Conservation (phyloP, 179 eudicot genomes). For the Kewa caespitosa region DNA sequence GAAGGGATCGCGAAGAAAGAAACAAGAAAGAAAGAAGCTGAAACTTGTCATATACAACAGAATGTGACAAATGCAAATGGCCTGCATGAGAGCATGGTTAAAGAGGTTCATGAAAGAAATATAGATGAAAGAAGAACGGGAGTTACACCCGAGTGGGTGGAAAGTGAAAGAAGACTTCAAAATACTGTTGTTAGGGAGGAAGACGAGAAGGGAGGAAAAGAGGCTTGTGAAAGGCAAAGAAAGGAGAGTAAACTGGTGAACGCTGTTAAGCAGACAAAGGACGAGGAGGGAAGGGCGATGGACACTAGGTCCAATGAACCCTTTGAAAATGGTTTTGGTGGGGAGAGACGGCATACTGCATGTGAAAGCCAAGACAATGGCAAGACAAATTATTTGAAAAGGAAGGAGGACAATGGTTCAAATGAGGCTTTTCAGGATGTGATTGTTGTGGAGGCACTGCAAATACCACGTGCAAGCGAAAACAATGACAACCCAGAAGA, state of each 20-base stretch:
- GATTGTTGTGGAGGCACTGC: slow-evolving; percentile 21
- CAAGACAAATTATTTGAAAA: slow-evolving; percentile 12
- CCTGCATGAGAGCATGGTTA: slow-evolving; percentile 11
- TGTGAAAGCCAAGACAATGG: slow-evolving; percentile 24
- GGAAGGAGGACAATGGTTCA: slow-evolving; percentile 19
- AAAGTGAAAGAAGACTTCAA: slow-evolving; percentile 5
- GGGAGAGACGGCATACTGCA: slow-evolving; percentile 23
- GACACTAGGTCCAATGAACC: slow-evolving; percentile 21
- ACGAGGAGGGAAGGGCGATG: slow-evolving; percentile 14
- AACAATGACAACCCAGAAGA: slow-evolving; percentile 7
- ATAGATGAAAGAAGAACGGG: slow-evolving; percentile 14
- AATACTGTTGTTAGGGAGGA: slow-evolving; percentile 16
- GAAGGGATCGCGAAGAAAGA: slow-evolving; percentile 23
- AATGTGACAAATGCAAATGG: slow-evolving; percentile 17
- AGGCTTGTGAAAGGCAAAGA: slow-evolving; percentile 29
- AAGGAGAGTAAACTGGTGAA: slow-evolving; percentile 26
- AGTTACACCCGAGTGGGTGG: slow-evolving; percentile 13
- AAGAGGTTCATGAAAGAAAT: slow-evolving; percentile 17
- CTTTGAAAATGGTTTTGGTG: slow-evolving; percentile 15
- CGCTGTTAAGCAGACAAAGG: slow-evolving; percentile 19
- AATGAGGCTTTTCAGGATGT: slow-evolving; percentile 26
- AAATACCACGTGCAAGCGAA: slow-evolving; percentile 15
- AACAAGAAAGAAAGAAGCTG: slow-evolving; percentile 27
- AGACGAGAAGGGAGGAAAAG: slow-evolving; percentile 23
- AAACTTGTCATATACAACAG: slow-evolving; percentile 13